phyloP scores from a whole-genome alignment of 1,284 basidiomycete genomes.

The Heliocybe sulcata region DNA sequence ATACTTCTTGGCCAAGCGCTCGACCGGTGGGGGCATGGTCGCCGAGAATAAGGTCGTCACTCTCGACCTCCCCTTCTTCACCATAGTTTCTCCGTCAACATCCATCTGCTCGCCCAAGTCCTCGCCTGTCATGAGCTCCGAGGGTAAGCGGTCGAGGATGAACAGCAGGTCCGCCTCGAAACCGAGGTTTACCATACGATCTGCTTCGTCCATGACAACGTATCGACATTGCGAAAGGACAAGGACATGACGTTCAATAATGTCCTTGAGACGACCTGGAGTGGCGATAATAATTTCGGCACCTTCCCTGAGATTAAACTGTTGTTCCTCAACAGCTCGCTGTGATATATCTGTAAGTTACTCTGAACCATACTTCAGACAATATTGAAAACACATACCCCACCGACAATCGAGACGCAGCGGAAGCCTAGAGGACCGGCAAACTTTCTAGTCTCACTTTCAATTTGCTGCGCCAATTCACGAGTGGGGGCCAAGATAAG shows the following conservation, averaged over 20 bases:
- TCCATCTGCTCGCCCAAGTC: slow-evolving; percentile 60
- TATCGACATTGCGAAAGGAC: slow-evolving; percentile 96
- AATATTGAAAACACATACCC: slow-evolving; percentile 44
- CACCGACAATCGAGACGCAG: slow-evolving; percentile 97
- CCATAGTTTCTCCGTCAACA: slow-evolving; percentile 52
- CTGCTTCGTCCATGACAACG: slow-evolving; percentile 99
- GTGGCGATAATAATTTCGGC: slow-evolving; percentile 99
- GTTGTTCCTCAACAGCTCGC: slow-evolving; percentile 93
- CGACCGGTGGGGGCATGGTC: slow-evolving; percentile 97
- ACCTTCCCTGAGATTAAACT: slow-evolving; percentile 91
- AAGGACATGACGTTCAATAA: slow-evolving; percentile 91
- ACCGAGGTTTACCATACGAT: slow-evolving; percentile 97
- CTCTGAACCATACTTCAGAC: background rate
- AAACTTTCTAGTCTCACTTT: slow-evolving; percentile 89
- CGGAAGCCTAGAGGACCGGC: slow-evolving; percentile 81
- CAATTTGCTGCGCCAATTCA: slow-evolving; percentile 97
- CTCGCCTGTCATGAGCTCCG: slow-evolving; percentile 82
- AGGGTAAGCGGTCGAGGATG: slow-evolving; percentile 90
- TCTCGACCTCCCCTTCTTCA: slow-evolving; percentile 72
- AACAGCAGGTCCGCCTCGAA: slow-evolving; percentile 94
- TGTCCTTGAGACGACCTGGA: slow-evolving; percentile 95
- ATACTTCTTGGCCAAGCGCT: slow-evolving; percentile 91
- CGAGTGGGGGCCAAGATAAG: slow-evolving; percentile 94
- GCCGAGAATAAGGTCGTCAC: slow-evolving; percentile 95
- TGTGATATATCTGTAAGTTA: slow-evolving; percentile 15